phyloP scores from a whole-genome alignment of 805 yeast species.

The Teunomyces funiuensis region DNA sequence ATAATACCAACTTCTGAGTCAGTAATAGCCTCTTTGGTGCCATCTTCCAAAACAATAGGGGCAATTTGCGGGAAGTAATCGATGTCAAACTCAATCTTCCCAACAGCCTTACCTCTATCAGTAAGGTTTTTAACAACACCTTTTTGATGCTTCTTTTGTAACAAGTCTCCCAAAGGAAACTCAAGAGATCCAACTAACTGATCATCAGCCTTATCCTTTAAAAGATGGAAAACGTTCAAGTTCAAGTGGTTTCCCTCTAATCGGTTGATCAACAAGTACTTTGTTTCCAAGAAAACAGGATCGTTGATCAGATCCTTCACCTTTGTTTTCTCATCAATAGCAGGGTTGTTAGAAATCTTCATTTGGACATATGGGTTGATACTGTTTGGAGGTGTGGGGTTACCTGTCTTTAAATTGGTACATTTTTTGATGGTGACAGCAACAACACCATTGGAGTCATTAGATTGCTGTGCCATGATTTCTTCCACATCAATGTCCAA shows the following conservation, averaged over 20 bases:
- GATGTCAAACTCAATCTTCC: constrained; percentile 57
- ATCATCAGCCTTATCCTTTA: constrained; percentile 55
- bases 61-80: constrained; percentile 50
- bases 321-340: constrained; percentile 52
- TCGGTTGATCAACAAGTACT: constrained; percentile 54
- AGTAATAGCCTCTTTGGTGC: constrained; percentile 47
- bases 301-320: constrained; percentile 54
- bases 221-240: constrained; percentile 54
- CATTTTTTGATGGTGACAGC: constrained; percentile 63
- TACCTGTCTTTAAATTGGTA: constrained; percentile 44
- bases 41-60: constrained; percentile 47
- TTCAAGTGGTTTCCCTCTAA: constrained; percentile 55
- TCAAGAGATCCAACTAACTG: constrained; percentile 46
- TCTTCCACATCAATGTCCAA: constrained; percentile 75
- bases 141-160: constrained; percentile 52
- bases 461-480: constrained; percentile 58
- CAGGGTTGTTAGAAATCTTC: constrained; percentile 37
- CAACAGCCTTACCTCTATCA: constrained; percentile 56
- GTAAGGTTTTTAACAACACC: constrained; percentile 44
- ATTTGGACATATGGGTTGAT: constrained; percentile 58
- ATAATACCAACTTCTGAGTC: constrained; percentile 75
- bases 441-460: constrained; percentile 69
- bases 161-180: constrained; percentile 57
- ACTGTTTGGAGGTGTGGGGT: constrained; percentile 40
- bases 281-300: constrained; percentile 69